A percentile compares a stretch with the other conserved stretches of the same genome.
Evolutionary conservation across 2,329 filamentous ascomycete species (phyloP).

Genomic region (Ceratocystis huliohia): DNA sequence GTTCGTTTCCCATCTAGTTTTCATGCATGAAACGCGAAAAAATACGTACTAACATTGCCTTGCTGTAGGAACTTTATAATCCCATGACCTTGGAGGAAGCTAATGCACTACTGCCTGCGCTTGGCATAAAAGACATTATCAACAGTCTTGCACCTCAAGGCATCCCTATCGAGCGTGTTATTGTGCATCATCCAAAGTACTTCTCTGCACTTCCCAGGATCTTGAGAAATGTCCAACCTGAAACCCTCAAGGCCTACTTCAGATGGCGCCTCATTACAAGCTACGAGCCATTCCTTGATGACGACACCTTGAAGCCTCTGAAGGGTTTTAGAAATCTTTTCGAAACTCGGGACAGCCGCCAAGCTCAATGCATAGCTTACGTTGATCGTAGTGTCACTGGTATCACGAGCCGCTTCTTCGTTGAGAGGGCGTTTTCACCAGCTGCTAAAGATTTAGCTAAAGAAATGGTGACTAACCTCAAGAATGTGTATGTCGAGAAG

Average conservation of each 20-base stretch:
- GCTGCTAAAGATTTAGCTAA: constrained; percentile 56
- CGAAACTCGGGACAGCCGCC: constrained; percentile 28
- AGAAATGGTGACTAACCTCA: constrained; percentile 58
- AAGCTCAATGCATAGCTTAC: constrained; percentile 48
- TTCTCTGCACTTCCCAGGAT: constrained; percentile 45
- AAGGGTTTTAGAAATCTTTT: constrained; percentile 49
- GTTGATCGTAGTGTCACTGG: constrained; percentile 50
- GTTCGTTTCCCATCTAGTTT: constrained; percentile 17
- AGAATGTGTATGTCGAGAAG: constrained; percentile 49
- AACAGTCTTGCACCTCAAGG: constrained; percentile 31
- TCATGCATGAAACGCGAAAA: no score
- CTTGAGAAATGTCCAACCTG: constrained; percentile 39
- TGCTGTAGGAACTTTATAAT: constrained; percentile 44
- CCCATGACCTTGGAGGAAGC: constrained; percentile 46
- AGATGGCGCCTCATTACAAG: constrained; percentile 49
- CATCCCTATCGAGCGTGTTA: constrained; percentile 36
- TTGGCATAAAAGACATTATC: constrained; percentile 43
- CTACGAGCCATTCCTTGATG: constrained; percentile 43
- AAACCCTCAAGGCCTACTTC: constrained; percentile 48
- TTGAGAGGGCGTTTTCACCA: constrained; percentile 54
- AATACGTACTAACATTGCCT: no score
- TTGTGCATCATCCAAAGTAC: constrained; percentile 48
- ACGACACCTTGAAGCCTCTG: constrained; percentile 48
- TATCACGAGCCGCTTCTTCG: constrained; percentile 59
- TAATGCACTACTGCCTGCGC: constrained; percentile 41